Conservation (phyloP, 495 filamentous ascomycete species). For the Talaromyces liani region DNA sequence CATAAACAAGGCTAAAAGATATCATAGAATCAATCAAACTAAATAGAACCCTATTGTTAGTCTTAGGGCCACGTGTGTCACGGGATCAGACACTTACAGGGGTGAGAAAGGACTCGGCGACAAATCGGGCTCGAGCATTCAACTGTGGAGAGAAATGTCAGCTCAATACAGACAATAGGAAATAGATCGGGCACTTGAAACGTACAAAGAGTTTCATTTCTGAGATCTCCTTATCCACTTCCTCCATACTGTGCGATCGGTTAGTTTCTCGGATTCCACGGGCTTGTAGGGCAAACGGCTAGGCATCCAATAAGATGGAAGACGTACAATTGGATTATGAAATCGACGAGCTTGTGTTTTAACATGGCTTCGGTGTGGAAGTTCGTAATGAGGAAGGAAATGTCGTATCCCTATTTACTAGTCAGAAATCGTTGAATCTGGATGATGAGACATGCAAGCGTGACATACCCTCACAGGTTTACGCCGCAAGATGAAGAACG, state of each 20-base stretch:
- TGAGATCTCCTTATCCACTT: conserved; percentile 98
- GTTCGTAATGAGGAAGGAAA: conserved; percentile 97
- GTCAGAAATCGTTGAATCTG: neutral
- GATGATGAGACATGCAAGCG: conserved; percentile 9
- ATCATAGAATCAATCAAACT: conserved; percentile 4
- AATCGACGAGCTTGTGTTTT: conserved; percentile 97
- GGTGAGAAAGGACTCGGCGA: conserved; percentile 95
- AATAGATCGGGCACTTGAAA: conserved; percentile 10
- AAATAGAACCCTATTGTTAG: conserved; percentile 8
- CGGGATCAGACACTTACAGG: conserved; percentile 53
- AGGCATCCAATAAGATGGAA: conserved; percentile 7
- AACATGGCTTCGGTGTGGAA: conserved; percentile 97
- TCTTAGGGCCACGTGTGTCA: neutral
- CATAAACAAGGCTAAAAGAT: neutral
- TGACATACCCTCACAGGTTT: conserved; percentile 82
- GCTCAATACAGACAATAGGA: neutral
- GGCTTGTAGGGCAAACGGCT: neutral
- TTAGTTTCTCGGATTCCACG: neutral
- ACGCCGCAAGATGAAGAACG: conserved; percentile 91
- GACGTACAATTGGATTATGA: conserved; percentile 77
- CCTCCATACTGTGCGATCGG: conserved; percentile 61
- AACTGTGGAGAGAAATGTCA: conserved; percentile 45
- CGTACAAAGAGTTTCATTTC: conserved; percentile 99
- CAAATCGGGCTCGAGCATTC: conserved; percentile 95
- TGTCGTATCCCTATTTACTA: conserved; percentile 77